Percentiles rank a stretch among this genome's conserved stretches.
These are phyloP conservation scores for Chrysoporthe deuterocubensis DNA, from an alignment of 2,329 filamentous ascomycete species.

Conservation along the genomic window DNA sequence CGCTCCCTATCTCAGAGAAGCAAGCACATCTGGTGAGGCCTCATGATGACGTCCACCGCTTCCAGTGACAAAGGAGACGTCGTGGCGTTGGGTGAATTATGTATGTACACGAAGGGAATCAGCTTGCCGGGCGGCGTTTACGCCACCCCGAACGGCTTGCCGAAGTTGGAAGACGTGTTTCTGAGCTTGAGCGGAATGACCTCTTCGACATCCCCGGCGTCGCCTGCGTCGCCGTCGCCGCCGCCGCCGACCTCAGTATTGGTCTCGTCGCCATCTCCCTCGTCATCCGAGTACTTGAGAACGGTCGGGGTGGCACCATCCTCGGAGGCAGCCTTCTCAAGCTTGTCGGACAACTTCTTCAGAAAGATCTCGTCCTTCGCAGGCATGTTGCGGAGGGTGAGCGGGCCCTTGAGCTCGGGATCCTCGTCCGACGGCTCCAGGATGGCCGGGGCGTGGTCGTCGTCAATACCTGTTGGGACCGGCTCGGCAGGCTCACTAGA, in stretches of 20 bases:
- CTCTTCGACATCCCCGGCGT: constrained; percentile 39
- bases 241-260: constrained; percentile 23
- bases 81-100: neutral
- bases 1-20: constrained; percentile 1
- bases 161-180: constrained; percentile 51
- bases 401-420: constrained; percentile 52
- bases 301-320: constrained; percentile 52
- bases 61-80: constrained; percentile 10
- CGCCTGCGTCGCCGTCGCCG: constrained; percentile 33
- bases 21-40: neutral
- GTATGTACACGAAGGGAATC: constrained; percentile 11
- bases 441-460: constrained; percentile 33
- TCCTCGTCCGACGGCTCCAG: constrained; percentile 49
- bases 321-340: constrained; percentile 53
- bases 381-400: constrained; percentile 60
- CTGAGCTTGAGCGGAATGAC: constrained; percentile 51
- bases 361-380: constrained; percentile 61
- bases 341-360: constrained; percentile 52
- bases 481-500: constrained; percentile 32
- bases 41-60: neutral
- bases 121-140: neutral
- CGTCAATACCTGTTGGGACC: constrained; percentile 20
- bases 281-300: constrained; percentile 35
- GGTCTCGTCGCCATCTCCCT: constrained; percentile 25
- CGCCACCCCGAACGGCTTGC: constrained; percentile 47